phyloP scores from a whole-genome alignment of 2,329 filamentous ascomycete genomes.

The Fonsecaea erecta region DNA sequence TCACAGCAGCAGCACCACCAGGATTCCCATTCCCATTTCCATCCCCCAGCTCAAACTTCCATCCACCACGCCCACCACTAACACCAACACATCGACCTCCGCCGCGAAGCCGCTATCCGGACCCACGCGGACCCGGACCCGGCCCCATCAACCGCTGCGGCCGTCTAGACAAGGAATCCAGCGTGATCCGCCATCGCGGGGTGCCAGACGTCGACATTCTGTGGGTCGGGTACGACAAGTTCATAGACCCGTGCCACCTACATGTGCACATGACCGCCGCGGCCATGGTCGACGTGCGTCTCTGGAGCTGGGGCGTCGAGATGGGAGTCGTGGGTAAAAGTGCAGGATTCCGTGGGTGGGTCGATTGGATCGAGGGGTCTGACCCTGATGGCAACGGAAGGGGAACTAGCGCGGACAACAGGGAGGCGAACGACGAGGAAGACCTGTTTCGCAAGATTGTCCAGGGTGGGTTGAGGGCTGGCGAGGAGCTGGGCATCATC shows the following conservation, averaged over 20 bases:
- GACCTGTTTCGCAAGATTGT: constrained; percentile 21
- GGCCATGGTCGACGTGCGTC: constrained; percentile 16
- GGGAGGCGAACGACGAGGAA: not conserved
- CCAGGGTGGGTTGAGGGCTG: constrained; percentile 11
- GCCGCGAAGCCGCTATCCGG: not conserved
- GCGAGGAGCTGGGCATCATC: not conserved
- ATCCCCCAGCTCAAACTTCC: too few relatives aligned
- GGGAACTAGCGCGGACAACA: too few relatives aligned
- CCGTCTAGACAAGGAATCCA: constrained; percentile 1
- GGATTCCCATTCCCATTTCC: too few relatives aligned
- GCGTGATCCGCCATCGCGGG: constrained; percentile 19
- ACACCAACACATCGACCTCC: not conserved
- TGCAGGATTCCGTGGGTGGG: constrained; percentile 2
- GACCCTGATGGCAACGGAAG: constrained; percentile 6
- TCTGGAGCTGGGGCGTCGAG: constrained; percentile 20
- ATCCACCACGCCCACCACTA: too few relatives aligned
- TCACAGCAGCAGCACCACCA: too few relatives aligned
- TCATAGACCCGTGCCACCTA: constrained; percentile 1
- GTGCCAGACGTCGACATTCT: constrained; percentile 21
- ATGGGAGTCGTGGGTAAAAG: constrained; percentile 20
- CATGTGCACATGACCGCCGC: constrained; percentile 20
- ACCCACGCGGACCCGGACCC: not conserved
- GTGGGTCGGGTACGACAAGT: constrained; percentile 15
- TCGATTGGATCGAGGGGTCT: constrained; percentile 11
- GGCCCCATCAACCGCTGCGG: not conserved